Evolutionary conservation across 371 early-diverging fungal genomes (phyloP), one percentile per base, ranked within the genome.

Genomic region (Capillidium heterosporum): DNA sequence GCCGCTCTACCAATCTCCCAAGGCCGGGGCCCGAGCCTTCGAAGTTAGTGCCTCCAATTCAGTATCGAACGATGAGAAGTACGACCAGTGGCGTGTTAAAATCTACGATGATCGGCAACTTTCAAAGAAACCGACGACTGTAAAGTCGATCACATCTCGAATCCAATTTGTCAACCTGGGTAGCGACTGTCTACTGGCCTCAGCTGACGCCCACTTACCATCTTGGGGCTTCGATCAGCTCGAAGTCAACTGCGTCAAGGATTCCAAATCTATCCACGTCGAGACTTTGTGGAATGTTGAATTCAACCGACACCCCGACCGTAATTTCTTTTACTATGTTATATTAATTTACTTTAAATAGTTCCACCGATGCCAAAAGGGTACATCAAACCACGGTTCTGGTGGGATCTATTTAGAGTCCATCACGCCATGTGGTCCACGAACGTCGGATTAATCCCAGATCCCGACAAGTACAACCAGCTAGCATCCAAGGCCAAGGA

Each of bases 221-320:
- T 78, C 87, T 59, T 99, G 99, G 99, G 99, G 98, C 17, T 95
- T 91, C 75, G 81, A 84, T 59, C 99, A 99, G 69, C 74, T 82
- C 1, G 99, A 99, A 65, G 90, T 98, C 1, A 71, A 73, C 2
- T 98, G 98, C 67, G 84, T 86, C 57, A 73, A 83, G 56, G 70
- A 75, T 31, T 75, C 81, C 50, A 65, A 74, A 13, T 71, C 80
- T 15, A 64, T 69, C 17, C 67, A 70, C 50, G 69, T 80, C 43
- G 67, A 74, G 50, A 74, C 88, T 44, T 74, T 91, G 66, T 99
- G 99, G 99, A 98, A 97, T 70, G 70, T 99, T 53, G 99, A 98
- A 26, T 61, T 43, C 42, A 58, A 58, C 41, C 54, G 54, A 53
- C 32, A 58, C 49, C 23, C 27, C 17, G 23, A n/a, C 39, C 48